phyloP scores from a whole-genome alignment of 495 filamentous ascomycete genomes.

The Neurospora sublineolata region DNA sequence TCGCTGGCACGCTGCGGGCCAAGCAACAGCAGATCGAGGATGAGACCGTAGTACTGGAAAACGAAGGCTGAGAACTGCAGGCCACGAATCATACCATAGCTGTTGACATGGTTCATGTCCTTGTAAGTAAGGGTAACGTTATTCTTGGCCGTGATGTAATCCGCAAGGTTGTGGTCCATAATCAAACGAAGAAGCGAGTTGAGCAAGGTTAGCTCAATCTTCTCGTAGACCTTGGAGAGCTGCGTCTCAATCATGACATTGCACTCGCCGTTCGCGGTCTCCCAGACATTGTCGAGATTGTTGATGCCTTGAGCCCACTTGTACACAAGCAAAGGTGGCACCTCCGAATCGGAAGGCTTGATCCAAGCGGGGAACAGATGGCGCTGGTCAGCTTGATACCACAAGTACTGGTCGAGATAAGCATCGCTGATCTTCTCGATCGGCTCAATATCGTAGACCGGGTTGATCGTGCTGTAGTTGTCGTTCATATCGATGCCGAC shows the following conservation, averaged over 20 bases:
- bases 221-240: constrained; percentile 97
- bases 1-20: constrained; percentile 91
- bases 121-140: constrained; percentile 99
- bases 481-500: constrained; percentile 99
- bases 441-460: constrained; percentile 97
- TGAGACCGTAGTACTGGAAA: constrained; percentile 97
- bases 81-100: constrained; percentile 95
- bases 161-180: constrained; percentile 98
- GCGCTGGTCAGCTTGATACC: constrained; percentile 98
- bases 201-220: constrained; percentile 92
- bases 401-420: constrained; percentile 96
- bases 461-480: constrained; percentile 98
- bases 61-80: constrained; percentile 97
- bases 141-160: constrained; percentile 99
- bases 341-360: constrained; percentile 97
- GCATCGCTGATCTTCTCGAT: constrained; percentile 99
- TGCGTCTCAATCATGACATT: constrained; percentile 99
- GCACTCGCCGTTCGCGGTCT: constrained; percentile 87
- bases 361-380: constrained; percentile 99
- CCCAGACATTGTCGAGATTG: constrained; percentile 96
- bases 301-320: constrained; percentile 99
- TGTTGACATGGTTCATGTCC: constrained; percentile 99
- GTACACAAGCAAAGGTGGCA: constrained; percentile 91
- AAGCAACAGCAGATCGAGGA: constrained; percentile 86
- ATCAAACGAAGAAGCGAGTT: constrained; percentile 89